These are phyloP conservation scores for Trichophyton equinum DNA, from an alignment of 2,329 filamentous ascomycete species.

Conservation along the genomic window DNA sequence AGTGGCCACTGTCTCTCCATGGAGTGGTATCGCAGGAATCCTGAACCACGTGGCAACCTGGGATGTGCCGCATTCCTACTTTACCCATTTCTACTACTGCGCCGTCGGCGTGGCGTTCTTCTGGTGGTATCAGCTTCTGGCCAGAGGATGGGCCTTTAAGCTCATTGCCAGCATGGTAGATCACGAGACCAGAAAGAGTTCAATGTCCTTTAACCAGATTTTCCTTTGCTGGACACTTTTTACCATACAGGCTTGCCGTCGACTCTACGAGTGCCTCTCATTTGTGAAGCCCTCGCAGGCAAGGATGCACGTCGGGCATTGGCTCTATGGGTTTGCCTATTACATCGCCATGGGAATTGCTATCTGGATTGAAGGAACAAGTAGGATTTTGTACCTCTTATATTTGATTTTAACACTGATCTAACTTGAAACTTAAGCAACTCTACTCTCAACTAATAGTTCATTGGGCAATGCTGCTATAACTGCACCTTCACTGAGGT, in stretches of 20 bases:
- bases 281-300: conserved; percentile 57
- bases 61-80: conserved; percentile 77
- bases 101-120: conserved; percentile 58
- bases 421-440: conserved; percentile 3
- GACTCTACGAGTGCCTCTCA: conserved; percentile 60
- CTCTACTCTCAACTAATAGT: conserved; percentile 8
- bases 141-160: conserved; percentile 42
- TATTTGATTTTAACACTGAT: neutral
- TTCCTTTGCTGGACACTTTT: conserved; percentile 59
- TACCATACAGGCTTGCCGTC: conserved; percentile 58
- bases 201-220: conserved; percentile 52
- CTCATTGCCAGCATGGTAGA: conserved; percentile 34
- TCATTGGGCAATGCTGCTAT: conserved; percentile 24
- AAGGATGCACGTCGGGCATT: conserved; percentile 77
- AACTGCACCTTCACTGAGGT: conserved; percentile 37
- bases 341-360: conserved; percentile 63
- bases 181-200: conserved; percentile 23
- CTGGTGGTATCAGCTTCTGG: conserved; percentile 56
- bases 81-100: conserved; percentile 71
- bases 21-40: conserved; percentile 13
- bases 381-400: conserved; percentile 36
- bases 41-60: conserved; percentile 42
- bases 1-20: neutral
- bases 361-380: conserved; percentile 71
- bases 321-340: conserved; percentile 63